A percentile compares a stretch with the other conserved stretches of the same genome.
Evolutionary conservation across 108 stramenopile genomes (phyloP).

Genomic region (Discostella pseudostelligera): DNA sequence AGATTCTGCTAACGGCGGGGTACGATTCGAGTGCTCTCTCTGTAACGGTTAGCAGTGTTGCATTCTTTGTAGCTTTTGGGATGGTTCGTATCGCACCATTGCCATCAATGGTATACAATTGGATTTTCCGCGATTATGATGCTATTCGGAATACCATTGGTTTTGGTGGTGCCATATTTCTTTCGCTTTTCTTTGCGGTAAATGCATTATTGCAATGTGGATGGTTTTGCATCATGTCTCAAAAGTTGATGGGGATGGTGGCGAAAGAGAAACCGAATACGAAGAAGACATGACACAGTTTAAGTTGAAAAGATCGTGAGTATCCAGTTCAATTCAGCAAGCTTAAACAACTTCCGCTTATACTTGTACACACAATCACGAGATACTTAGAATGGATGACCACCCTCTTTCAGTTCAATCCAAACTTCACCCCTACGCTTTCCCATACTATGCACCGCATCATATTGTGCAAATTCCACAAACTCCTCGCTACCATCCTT

Average conservation of each 20-base stretch:
- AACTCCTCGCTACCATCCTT: slow-evolving; percentile 29
- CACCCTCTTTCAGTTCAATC: slow-evolving; percentile 75
- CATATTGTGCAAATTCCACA: slow-evolving; percentile 86
- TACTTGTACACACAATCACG: no score
- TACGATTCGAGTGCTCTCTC: slow-evolving; percentile 4
- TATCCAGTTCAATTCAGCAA: no score
- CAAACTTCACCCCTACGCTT: slow-evolving; percentile 87
- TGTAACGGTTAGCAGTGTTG: slow-evolving; percentile 9
- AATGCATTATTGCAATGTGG: slow-evolving; percentile 24
- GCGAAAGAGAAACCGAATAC: not conserved
- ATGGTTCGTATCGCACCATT: slow-evolving; percentile 20
- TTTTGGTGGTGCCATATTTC: slow-evolving; percentile 9
- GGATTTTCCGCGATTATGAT: slow-evolving; percentile 12
- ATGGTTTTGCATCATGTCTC: slow-evolving; percentile 30
- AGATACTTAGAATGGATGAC: slow-evolving; percentile 51
- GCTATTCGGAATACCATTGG: slow-evolving; percentile 19
- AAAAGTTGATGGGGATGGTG: slow-evolving; percentile 14
- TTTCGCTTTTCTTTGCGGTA: slow-evolving; percentile 22
- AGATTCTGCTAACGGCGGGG: slow-evolving; percentile 25
- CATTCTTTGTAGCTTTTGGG: slow-evolving; percentile 27
- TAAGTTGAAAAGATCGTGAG: no score
- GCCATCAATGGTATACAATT: slow-evolving; percentile 14
- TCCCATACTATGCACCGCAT: slow-evolving; percentile 86
- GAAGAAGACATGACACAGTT: slow-evolving; percentile 11
- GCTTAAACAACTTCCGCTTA: no score